phyloP scores from a whole-genome alignment of 179 eudicot genomes.

The Sideroxylon spinosum region DNA sequence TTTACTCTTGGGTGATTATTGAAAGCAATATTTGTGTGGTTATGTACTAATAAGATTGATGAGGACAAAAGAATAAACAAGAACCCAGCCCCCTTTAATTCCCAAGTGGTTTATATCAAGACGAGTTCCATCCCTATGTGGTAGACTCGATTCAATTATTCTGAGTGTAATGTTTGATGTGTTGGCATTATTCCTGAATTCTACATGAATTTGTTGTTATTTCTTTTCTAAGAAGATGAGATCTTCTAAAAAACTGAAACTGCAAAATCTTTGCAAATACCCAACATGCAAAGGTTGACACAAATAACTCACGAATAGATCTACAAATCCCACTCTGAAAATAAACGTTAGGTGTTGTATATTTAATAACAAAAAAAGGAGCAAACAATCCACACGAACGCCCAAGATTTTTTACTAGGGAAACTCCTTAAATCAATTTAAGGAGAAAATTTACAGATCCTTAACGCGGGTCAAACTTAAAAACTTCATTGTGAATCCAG shows the following conservation, averaged over 20 bases:
- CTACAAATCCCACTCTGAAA: too few relatives aligned
- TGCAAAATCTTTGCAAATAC: too few relatives aligned
- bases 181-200: constrained; percentile 2
- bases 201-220: neutral
- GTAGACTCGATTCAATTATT: constrained; percentile 1
- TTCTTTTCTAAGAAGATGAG: neutral
- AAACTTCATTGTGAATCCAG: too few relatives aligned
- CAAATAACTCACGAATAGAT: too few relatives aligned
- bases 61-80: constrained; percentile 5
- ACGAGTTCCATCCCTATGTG: neutral
- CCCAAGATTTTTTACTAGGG: too few relatives aligned
- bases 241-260: neutral
- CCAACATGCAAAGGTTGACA: too few relatives aligned
- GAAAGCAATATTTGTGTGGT: neutral
- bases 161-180: neutral
- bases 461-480: too few relatives aligned
- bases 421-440: too few relatives aligned
- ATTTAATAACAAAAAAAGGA: too few relatives aligned
- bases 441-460: too few relatives aligned
- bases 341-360: too few relatives aligned
- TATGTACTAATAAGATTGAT: constrained; percentile 11
- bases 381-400: too few relatives aligned
- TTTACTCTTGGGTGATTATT: neutral
- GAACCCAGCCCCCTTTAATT: constrained; percentile 14
- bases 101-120: neutral